Evolutionary conservation across 495 filamentous ascomycete genomes (phyloP).

Genomic region (Emericellopsis terricola): DNA sequence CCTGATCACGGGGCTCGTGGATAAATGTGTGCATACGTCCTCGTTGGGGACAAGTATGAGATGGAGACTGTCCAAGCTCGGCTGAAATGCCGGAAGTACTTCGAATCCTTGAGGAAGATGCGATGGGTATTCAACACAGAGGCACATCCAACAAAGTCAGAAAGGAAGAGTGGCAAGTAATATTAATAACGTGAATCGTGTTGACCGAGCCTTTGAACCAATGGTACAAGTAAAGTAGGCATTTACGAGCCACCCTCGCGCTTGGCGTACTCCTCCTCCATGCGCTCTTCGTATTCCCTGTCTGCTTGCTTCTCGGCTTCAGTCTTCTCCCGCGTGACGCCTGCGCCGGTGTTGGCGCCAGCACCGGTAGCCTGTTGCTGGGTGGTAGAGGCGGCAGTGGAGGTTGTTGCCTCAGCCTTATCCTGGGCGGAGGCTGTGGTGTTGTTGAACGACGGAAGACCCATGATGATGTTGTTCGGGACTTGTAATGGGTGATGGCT

Average conservation of each 20-base stretch:
- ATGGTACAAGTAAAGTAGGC: too few species aligned
- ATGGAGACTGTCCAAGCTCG: too few species aligned
- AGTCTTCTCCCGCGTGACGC: conserved; percentile 18
- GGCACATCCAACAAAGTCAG: too few species aligned
- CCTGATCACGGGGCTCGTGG: too few species aligned
- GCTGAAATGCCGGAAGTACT: too few species aligned
- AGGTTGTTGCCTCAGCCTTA: neutral
- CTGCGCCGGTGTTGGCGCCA: conserved; percentile 20
- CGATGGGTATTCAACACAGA: conserved; percentile 64
- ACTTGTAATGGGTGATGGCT: too few species aligned
- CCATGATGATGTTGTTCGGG: neutral
- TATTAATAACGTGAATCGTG: too few species aligned
- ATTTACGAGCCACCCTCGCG: conserved; percentile 46
- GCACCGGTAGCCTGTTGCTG: conserved; percentile 11
- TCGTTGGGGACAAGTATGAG: too few species aligned
- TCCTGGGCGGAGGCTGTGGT: neutral
- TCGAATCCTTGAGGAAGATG: too few species aligned
- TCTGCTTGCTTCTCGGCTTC: conserved; percentile 34
- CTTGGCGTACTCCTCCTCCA: conserved; percentile 68
- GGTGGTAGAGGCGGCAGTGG: neutral
- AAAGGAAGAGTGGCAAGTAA: too few species aligned
- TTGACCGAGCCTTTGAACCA: too few species aligned
- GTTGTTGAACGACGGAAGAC: neutral
- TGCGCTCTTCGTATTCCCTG: conserved; percentile 47
- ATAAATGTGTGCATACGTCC: conserved; percentile 75